These are phyloP conservation scores for Globisporangium parvum DNA, from an alignment of 352 stramenopile genomes.

Conservation along the genomic window DNA sequence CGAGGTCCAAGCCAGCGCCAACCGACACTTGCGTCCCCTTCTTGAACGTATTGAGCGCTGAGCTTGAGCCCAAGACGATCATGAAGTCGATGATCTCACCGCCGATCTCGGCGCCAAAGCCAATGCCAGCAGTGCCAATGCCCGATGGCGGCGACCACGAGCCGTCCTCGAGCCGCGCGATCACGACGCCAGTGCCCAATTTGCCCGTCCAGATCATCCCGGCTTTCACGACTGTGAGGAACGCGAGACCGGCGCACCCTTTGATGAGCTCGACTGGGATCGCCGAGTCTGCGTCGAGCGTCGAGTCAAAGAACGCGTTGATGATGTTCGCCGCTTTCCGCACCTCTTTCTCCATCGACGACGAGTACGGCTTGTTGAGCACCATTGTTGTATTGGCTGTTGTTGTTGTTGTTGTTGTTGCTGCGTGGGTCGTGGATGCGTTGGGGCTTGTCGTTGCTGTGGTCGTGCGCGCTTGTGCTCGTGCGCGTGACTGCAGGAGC, in stretches of 20 bases:
- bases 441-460: no score
- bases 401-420: background rate
- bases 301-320: conserved; percentile 79
- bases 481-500: no score
- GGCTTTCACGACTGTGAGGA: conserved; percentile 85
- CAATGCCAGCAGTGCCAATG: conserved; percentile 75
- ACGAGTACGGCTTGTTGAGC: conserved; percentile 83
- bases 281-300: conserved; percentile 57
- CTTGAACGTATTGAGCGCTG: conserved; percentile 78
- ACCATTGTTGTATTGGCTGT: conserved; percentile 46
- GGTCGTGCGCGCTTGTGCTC: no score
- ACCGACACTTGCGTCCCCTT: conserved; percentile 78
- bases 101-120: conserved; percentile 79
- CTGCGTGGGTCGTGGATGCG: background rate
- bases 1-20: conserved; percentile 68
- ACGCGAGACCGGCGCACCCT: conserved; percentile 66
- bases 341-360: conserved; percentile 85
- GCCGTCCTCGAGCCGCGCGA: conserved; percentile 73
- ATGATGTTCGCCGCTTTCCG: conserved; percentile 78
- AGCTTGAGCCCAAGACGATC: conserved; percentile 75
- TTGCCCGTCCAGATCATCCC: conserved; percentile 84
- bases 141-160: conserved; percentile 79
- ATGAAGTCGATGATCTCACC: conserved; percentile 88
- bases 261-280: conserved; percentile 81
- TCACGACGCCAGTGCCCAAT: conserved; percentile 75